Evolutionary conservation across 2,329 filamentous ascomycete species (phyloP), one percentile per base, ranked within the genome.

Genomic region (Chrysoporthe puriensis): DNA sequence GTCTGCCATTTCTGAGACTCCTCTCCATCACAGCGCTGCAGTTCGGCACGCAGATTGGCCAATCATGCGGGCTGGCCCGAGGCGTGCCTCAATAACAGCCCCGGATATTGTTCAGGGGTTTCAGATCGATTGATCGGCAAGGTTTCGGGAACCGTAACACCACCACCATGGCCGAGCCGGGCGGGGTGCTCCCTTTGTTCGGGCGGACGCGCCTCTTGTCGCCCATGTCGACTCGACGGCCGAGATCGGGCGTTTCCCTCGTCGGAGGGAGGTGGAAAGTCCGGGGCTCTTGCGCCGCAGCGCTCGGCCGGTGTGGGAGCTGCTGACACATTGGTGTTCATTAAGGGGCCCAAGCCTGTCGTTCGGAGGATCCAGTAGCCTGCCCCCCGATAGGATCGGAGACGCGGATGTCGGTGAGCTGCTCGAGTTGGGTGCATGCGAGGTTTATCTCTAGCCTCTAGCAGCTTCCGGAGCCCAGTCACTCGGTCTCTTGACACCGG

Each of bases 131-230:
- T 14, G 43, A 61, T 44, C 44, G n/a, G 56, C 63, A 42, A 26
- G 21, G 59, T 59, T 66, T 66, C 65, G 65, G 65, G 54, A 40
- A 44, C 65, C 65, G 65, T 66, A 58, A 42, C 34, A 54, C 21
- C 32, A 54, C 5, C 48, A 44, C 16, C 36, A 54, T 40, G 18
- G 54, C 32, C 46, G 48, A 44, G 16, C 43, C 60, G 32, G 48
- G 34, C 48, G 14, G 21, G 34, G 32, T 21, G 56, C 56, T 58
- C 50, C 50, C 11, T 54, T 54, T 34, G 21, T 21, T 54, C 50
- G 50, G 48, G 50, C 13, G 50, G 50, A 26, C 50, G 50, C 21
- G 50, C 36, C 18, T 42, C 18, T 42, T n/a, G 6, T 40, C 18
- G 9, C 21, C 40, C 57, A 34, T 18, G 11, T 36, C 60, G 11